Evolutionary conservation across 139 green algal species (phyloP).

Genomic region (Chlorella sp.): DNA sequence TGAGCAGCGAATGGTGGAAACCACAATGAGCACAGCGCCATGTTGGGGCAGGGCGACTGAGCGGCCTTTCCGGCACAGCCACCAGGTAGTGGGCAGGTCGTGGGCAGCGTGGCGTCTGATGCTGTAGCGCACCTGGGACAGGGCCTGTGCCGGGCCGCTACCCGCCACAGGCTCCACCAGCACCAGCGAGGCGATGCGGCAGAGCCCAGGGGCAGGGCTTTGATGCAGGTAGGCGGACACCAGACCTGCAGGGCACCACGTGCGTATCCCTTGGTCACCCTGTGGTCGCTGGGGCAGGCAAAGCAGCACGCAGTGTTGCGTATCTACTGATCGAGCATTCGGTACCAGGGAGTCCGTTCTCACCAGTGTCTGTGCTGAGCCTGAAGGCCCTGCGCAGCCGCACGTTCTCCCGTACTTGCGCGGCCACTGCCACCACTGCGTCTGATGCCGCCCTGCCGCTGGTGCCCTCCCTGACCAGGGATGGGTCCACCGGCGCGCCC

Average conservation of each 20-base stretch:
- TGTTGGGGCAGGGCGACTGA: no score
- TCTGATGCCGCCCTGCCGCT: slow-evolving; percentile 35
- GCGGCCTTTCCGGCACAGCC: not conserved
- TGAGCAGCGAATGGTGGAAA: not conserved
- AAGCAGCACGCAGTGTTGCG: not conserved
- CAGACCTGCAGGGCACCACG: not conserved
- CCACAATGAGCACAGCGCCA: not conserved
- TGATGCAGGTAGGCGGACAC: slow-evolving; percentile 17
- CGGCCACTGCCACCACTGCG: slow-evolving; percentile 50
- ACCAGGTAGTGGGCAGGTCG: not conserved
- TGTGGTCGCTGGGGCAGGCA: not conserved
- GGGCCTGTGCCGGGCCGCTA: not conserved
- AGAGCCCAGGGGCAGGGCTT: slow-evolving; percentile 13
- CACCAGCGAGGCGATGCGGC: slow-evolving; percentile 23
- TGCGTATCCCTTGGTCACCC: not conserved
- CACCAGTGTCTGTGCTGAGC: slow-evolving; percentile 7
- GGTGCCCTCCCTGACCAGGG: no score
- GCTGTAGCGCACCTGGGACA: not conserved
- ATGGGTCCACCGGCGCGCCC: not conserved
- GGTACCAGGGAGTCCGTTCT: not conserved
- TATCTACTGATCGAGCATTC: not conserved
- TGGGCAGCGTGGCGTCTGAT: not conserved
- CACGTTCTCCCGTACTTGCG: slow-evolving; percentile 76
- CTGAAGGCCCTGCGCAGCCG: slow-evolving; percentile 56
- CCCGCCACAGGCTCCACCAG: not conserved